Conservation (phyloP, 208 protist genomes). For the Wallacemonas sp. region DNA sequence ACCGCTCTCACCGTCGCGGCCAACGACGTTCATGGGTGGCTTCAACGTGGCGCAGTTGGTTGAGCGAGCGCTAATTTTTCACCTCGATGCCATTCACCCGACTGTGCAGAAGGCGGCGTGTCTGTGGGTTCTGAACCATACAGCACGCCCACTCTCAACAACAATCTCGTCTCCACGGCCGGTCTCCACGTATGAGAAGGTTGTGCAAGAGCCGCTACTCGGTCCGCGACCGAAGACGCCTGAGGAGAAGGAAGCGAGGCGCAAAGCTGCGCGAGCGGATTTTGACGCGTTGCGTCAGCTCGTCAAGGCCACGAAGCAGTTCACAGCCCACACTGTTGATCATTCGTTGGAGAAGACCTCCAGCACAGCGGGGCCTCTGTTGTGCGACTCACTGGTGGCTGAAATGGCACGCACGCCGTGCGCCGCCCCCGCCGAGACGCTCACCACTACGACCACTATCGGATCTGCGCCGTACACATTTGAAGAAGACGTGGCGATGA, state of each 20-base stretch:
- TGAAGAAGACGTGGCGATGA: neutral
- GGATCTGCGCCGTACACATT: too few species aligned
- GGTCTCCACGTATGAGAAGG: neutral
- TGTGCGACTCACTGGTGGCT: neutral
- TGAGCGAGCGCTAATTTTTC: conserved; percentile 19
- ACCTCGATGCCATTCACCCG: neutral
- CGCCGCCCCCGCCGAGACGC: too few species aligned
- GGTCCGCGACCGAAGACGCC: neutral
- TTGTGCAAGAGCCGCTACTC: conserved; percentile 7
- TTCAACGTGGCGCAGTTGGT: conserved; percentile 9
- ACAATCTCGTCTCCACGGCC: neutral
- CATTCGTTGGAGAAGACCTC: neutral
- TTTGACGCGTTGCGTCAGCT: conserved; percentile 9
- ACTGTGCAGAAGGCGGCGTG: conserved; percentile 16
- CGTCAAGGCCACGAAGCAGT: conserved; percentile 7
- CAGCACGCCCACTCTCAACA: neutral
- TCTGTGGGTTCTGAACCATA: conserved; percentile 16
- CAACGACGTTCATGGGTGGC: neutral
- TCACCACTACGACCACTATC: too few species aligned
- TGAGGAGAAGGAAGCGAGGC: neutral
- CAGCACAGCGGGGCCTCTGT: too few species aligned
- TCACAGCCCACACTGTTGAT: neutral
- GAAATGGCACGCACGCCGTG: neutral
- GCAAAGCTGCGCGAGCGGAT: neutral
- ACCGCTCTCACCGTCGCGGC: neutral